Conservation (phyloP, 495 filamentous ascomycete genomes). For the Lophium mytilinum region DNA sequence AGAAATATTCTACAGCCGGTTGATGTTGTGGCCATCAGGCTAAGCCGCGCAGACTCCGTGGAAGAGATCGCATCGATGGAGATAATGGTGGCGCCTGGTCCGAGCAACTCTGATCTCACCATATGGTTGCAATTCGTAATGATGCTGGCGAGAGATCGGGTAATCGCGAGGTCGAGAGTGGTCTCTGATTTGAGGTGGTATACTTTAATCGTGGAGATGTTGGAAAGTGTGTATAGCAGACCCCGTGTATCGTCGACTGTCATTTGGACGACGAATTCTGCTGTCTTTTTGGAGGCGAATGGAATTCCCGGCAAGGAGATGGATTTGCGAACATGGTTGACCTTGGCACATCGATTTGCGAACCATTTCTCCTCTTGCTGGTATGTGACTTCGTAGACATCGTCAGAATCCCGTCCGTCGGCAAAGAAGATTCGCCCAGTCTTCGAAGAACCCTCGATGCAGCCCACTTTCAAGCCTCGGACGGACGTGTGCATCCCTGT, state of each 20-base stretch:
- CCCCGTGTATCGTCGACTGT: slow-evolving; percentile 80
- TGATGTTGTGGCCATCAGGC: slow-evolving; percentile 82
- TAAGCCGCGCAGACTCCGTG: slow-evolving; percentile 71
- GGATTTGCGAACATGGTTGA: slow-evolving; percentile 77
- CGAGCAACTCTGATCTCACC: slow-evolving; percentile 60
- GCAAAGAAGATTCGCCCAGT: slow-evolving; percentile 88
- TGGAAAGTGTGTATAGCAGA: slow-evolving; percentile 85
- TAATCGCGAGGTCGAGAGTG: slow-evolving; percentile 47
- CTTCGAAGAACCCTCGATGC: slow-evolving; percentile 66
- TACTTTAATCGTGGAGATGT: slow-evolving; percentile 70
- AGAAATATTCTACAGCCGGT: slow-evolving; percentile 88
- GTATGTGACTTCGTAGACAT: slow-evolving; percentile 89
- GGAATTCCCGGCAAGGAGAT: slow-evolving; percentile 49
- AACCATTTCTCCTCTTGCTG: slow-evolving; percentile 98
- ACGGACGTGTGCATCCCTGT: slow-evolving; percentile 71
- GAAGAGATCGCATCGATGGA: slow-evolving; percentile 76
- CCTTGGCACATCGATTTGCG: slow-evolving; percentile 64
- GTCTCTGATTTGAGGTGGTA: slow-evolving; percentile 64
- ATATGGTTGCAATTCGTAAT: slow-evolving; percentile 71
- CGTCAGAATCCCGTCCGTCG: slow-evolving; percentile 55
- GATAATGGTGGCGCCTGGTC: slow-evolving; percentile 56
- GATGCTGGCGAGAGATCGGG: slow-evolving; percentile 45
- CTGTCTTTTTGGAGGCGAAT: slow-evolving; percentile 41
- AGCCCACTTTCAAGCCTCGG: slow-evolving; percentile 61
- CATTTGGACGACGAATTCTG: slow-evolving; percentile 64